Conservation (phyloP, 441 rosid genomes). For the Erysimum cheiri region DNA sequence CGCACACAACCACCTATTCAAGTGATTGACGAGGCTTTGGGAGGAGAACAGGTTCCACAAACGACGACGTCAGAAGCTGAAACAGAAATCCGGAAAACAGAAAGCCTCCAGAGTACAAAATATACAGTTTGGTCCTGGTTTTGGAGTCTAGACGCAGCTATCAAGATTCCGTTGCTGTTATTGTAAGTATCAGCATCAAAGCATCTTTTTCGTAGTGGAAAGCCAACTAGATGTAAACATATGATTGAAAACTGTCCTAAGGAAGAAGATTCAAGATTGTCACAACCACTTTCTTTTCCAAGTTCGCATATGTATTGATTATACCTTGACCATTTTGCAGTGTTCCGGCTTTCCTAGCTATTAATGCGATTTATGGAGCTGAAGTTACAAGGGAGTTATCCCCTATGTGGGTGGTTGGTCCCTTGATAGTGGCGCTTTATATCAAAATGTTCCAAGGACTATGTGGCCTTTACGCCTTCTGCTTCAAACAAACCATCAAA, state of each 20-base stretch:
- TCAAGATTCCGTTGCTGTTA: conserved; percentile 73
- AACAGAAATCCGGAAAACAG: conserved; percentile 50
- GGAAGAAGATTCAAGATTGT: conserved; percentile 25
- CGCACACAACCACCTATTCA: conserved; percentile 61
- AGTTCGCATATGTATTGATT: conserved; percentile 27
- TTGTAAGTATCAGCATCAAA: conserved; percentile 65
- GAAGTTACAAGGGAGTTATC: conserved; percentile 82
- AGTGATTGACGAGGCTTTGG: conserved; percentile 59
- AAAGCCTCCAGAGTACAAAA: conserved; percentile 32
- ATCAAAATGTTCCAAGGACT: conserved; percentile 73
- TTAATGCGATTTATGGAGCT: conserved; percentile 65
- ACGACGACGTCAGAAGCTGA: conserved; percentile 46
- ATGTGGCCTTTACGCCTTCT: conserved; percentile 75
- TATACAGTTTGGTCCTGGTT: conserved; percentile 54
- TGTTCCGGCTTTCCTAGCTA: conserved; percentile 68
- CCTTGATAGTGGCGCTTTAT: conserved; percentile 68
- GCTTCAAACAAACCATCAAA: conserved; percentile 71
- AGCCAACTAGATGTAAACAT: not conserved
- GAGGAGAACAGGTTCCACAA: conserved; percentile 52
- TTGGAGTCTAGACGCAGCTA: conserved; percentile 70
- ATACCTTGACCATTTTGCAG: conserved; percentile 54
- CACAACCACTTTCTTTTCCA: not conserved
- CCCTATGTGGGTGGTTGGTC: conserved; percentile 90
- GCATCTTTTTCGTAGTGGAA: not conserved
- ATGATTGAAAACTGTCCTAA: not conserved